phyloP scores from a whole-genome alignment of 495 filamentous ascomycete species.

The Choiromyces venosus region DNA sequence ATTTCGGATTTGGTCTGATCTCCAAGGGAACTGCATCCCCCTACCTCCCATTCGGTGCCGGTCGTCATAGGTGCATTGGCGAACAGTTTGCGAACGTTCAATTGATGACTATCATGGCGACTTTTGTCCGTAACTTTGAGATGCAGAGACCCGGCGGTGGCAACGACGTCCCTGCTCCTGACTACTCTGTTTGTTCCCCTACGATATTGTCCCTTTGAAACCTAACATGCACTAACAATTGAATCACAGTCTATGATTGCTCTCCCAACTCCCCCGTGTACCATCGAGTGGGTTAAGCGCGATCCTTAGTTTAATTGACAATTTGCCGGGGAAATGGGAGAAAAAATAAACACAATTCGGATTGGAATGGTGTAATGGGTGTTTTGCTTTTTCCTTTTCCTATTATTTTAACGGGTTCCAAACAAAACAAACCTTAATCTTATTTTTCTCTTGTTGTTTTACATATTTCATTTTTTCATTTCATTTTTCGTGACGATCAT shows the following conservation, averaged over 20 bases:
- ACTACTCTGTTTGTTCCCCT: slow-evolving; percentile 65
- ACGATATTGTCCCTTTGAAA: background rate
- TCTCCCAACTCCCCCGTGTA: slow-evolving; percentile 29
- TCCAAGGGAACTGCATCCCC: slow-evolving; percentile 80
- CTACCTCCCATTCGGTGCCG: slow-evolving; percentile 92
- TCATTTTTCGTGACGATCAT: background rate
- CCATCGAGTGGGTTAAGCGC: slow-evolving; percentile 36
- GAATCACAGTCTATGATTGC: slow-evolving; percentile 36
- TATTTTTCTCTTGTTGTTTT: background rate
- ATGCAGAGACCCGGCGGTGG: slow-evolving; percentile 65
- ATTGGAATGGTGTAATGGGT: background rate
- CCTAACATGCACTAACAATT: background rate
- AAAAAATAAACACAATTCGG: background rate
- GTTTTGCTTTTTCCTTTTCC: background rate
- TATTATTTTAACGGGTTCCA: background rate
- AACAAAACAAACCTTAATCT: background rate
- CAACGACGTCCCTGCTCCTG: slow-evolving; percentile 67
- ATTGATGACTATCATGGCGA: slow-evolving; percentile 76
- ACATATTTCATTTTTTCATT: background rate
- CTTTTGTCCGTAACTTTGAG: slow-evolving; percentile 68
- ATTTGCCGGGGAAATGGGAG: background rate
- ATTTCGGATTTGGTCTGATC: slow-evolving; percentile 91
- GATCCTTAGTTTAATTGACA: slow-evolving; percentile 31
- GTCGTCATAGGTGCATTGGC: slow-evolving; percentile 89
- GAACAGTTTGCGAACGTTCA: slow-evolving; percentile 97